Evolutionary conservation across 2,329 filamentous ascomycete species (phyloP).

Genomic region (Drechslera avenae): DNA sequence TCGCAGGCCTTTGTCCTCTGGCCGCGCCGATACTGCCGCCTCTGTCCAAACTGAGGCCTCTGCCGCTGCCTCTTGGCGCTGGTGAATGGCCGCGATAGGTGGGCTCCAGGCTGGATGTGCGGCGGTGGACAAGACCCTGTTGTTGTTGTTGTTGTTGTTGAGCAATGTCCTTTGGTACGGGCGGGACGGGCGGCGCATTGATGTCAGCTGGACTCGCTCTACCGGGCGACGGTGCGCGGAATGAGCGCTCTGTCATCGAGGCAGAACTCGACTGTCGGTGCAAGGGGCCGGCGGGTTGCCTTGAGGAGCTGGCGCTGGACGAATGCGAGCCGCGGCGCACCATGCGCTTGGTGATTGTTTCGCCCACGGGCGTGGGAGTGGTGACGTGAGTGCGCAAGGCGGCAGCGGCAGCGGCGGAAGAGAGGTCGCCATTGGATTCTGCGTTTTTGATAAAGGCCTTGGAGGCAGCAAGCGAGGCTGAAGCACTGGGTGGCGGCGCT

Average conservation of each 20-base stretch:
- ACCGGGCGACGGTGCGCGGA: conserved; percentile 70
- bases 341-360: conserved; percentile 87
- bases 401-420: conserved; percentile 83
- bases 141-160: no score
- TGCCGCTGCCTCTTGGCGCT: conserved; percentile 42
- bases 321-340: conserved; percentile 74
- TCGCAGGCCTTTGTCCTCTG: conserved; percentile 35
- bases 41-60: conserved; percentile 51
- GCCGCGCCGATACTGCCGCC: conserved; percentile 25
- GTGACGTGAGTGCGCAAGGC: conserved; percentile 79
- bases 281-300: conserved; percentile 42
- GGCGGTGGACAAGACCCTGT: conserved; percentile 36
- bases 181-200: conserved; percentile 76
- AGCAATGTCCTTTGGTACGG: conserved; percentile 64
- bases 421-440: conserved; percentile 69
- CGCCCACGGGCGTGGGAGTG: conserved; percentile 77
- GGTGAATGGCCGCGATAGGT: conserved; percentile 54
- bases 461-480: conserved; percentile 78
- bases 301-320: conserved; percentile 62
- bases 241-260: conserved; percentile 89
- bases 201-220: conserved; percentile 33
- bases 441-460: conserved; percentile 77
- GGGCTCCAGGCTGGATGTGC: conserved; percentile 59
- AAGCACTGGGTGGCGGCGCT: conserved; percentile 63
- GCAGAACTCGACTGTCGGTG: conserved; percentile 65